Conservation (phyloP, 768 basidiomycete species). For the Cystobasidium tubakii region DNA sequence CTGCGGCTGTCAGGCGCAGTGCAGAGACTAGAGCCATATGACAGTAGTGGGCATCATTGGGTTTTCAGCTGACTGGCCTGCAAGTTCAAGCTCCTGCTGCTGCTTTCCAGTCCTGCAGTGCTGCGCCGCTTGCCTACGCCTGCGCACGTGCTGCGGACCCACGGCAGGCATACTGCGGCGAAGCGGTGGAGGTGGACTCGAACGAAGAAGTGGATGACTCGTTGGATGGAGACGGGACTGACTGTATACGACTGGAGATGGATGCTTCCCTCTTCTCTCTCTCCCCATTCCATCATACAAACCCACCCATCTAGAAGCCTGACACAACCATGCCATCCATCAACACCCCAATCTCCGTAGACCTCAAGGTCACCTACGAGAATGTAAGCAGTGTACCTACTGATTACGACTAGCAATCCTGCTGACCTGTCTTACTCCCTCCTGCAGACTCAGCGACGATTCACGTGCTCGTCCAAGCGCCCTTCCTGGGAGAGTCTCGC, state of each 20-base stretch:
- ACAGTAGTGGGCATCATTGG: no score
- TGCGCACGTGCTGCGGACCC: not conserved
- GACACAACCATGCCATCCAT: not conserved
- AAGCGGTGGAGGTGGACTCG: not conserved
- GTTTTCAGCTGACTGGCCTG: no score
- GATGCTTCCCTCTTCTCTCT: not conserved
- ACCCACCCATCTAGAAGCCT: no score
- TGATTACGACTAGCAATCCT: not conserved
- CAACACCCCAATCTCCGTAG: not conserved
- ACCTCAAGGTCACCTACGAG: constrained; percentile 20
- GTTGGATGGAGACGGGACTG: not conserved
- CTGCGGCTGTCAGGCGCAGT: no score
- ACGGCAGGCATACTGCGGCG: not conserved
- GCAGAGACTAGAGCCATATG: no score
- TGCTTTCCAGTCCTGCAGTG: no score
- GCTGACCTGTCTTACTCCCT: not conserved
- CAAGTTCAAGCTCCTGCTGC: no score
- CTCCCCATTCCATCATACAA: not conserved
- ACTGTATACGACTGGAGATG: not conserved
- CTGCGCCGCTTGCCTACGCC: no score
- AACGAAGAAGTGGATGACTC: not conserved
- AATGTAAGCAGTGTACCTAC: not conserved
- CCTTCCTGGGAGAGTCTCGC: constrained; percentile 19
- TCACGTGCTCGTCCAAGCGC: constrained; percentile 2
- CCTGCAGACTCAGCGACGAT: constrained; percentile 21